phyloP scores from a whole-genome alignment of 2,329 filamentous ascomycete species.

The Trichoderma harzianum region DNA sequence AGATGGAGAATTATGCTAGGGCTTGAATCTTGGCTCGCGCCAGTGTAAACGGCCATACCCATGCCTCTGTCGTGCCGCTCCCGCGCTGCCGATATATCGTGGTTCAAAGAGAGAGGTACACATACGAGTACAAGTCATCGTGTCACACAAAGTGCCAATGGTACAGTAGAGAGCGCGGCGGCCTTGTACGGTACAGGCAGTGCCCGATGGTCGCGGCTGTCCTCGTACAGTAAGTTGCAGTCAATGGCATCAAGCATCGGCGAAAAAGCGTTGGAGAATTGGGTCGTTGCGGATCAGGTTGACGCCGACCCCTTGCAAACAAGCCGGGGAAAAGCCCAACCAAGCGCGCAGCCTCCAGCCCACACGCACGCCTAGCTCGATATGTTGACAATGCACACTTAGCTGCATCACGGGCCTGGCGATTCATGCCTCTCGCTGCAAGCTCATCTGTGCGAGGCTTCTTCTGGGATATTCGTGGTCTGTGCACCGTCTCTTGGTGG shows the following conservation, averaged over 20 bases:
- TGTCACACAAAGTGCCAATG: background rate
- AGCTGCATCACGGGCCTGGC: conserved; percentile 19
- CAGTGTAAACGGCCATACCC: background rate
- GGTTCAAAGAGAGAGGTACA: background rate
- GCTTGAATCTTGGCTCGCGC: conserved; percentile 10
- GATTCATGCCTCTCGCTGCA: conserved; percentile 20
- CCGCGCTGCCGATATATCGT: conserved; percentile 13
- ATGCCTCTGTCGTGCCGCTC: conserved; percentile 15
- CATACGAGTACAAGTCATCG: background rate
- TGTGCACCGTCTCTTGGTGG: conserved; percentile 11
- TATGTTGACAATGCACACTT: conserved; percentile 4
- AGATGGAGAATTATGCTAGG: conserved; percentile 15
- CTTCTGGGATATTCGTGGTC: conserved; percentile 17
- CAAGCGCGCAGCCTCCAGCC: conserved; percentile 14
- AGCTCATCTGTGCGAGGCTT: conserved; percentile 18
- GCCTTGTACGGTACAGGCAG: background rate
- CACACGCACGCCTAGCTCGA: conserved; percentile 13
- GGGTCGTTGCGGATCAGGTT: conserved; percentile 14
- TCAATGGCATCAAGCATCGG: background rate
- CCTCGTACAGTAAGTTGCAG: background rate
- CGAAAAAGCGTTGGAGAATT: conserved; percentile 6
- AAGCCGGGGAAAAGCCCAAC: conserved; percentile 10
- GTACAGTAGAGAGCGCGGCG: background rate
- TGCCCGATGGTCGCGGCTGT: background rate
- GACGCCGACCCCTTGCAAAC: background rate